Base-by-base conservation (phyloP, 2,329 filamentous ascomycete genomes). In the Davidsoniella eucalypti region DNA sequence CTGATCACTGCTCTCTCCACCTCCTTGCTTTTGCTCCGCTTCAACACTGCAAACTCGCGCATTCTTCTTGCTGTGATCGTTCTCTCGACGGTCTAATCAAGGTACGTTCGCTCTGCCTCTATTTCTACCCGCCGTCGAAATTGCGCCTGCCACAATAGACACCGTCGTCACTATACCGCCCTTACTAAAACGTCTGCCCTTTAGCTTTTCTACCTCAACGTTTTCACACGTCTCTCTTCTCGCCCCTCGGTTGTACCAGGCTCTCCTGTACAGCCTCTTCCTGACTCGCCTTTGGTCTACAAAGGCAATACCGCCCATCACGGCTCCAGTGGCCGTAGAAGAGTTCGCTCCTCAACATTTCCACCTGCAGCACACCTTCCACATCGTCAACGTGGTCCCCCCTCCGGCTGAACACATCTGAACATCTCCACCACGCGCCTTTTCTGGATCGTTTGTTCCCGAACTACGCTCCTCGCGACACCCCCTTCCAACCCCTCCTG, bases 401-500 rank as follows among this genome's bases (percentile, higher is more conserved):
- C 77, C 77, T 64, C 66, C 64, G 67, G 63, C 68, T 70, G 65
- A 69, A 61, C 62, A 65, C 61, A 56, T 59, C 63, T 73, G 72
- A 72, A 61, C 29, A 33, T 33, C 2, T 62, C 66, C 54, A 63
- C 69, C 68, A 72, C 61, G 65, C 66, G 59, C 61, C 68, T 59
- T 62, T 73, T 64, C 67, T 75, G 65, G 68, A 72, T 62, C 63
- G 72, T 65, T 64, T 64, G 59, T 65, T 65, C 44, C 47, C 50
- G 60, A 64, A 65, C 61, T 65, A 70, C 64, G 64, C 66, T 55
- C 61, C 70, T 59, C 63, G 67, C 66, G 75, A 73, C 67, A 75
- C 70, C 65, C 69, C 75, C 66, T 68, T 75, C 69, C 69, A 70
- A 67, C 69, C 72, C 77, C 84, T 94, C 86, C 90, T 96, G 92